A percentile compares a stretch with the other conserved stretches of the same genome.
These are phyloP conservation scores for Cystobasidium pallidum DNA, from an alignment of 1,284 basidiomycete genomes.

Conservation along the genomic window DNA sequence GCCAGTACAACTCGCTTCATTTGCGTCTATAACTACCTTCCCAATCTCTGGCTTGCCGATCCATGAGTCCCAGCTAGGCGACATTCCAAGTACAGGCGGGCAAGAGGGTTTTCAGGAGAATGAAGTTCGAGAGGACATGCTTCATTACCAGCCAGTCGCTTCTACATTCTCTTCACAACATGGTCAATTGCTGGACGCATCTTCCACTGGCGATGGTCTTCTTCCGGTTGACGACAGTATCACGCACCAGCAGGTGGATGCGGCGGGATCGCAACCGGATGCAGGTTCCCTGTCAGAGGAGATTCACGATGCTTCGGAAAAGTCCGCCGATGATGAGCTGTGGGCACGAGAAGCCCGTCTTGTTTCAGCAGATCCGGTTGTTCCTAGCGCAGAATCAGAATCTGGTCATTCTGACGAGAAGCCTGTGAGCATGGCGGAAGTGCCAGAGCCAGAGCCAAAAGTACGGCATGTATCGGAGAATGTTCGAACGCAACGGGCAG, in stretches of 20 bases:
- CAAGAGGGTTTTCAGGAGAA: background rate
- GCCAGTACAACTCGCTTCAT: background rate
- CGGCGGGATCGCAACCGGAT: background rate
- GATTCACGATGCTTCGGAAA: background rate
- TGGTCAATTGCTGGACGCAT: too few species aligned
- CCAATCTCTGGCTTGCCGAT: slow-evolving; percentile 6
- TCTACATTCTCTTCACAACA: too few species aligned
- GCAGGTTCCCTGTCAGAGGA: background rate
- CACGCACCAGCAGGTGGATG: too few species aligned
- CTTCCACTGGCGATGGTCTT: too few species aligned
- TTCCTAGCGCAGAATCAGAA: too few species aligned
- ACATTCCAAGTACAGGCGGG: background rate
- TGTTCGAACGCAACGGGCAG: background rate
- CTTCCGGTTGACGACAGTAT: too few species aligned
- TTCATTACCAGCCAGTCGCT: background rate
- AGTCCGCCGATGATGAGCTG: background rate
- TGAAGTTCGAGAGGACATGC: background rate
- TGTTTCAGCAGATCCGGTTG: too few species aligned
- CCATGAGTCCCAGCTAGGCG: background rate
- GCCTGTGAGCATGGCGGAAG: too few species aligned
- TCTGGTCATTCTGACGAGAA: too few species aligned
- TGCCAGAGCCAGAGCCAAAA: background rate
- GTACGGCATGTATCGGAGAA: background rate
- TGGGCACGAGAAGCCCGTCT: too few species aligned
- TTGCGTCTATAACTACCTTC: background rate